Percentiles rank a stretch among this genome's conserved stretches.
Evolutionary conservation across 2,329 filamentous ascomycete species (phyloP).

Genomic region (Epichloe amarillans): DNA sequence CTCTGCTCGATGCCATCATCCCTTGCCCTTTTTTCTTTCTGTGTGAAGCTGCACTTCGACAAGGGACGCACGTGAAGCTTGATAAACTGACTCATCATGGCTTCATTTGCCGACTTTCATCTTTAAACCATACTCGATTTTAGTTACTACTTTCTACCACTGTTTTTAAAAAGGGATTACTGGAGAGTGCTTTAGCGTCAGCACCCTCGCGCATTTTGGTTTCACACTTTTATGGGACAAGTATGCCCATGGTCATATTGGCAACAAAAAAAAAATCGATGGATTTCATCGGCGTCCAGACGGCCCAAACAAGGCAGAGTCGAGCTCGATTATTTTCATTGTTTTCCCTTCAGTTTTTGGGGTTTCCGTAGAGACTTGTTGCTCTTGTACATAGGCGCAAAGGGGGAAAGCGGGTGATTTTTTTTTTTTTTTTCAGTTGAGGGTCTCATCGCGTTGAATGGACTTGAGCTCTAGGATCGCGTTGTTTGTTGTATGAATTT

Average conservation of each 20-base stretch:
- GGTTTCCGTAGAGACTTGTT: conserved; percentile 1
- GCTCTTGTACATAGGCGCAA: conserved; percentile 1
- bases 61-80: background rate
- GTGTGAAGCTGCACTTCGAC: conserved; percentile 2
- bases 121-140: conserved; percentile 6
- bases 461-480: background rate
- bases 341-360: background rate
- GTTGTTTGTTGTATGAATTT: conserved; percentile 3
- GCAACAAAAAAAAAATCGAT: background rate
- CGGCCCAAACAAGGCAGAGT: background rate
- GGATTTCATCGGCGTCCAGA: background rate
- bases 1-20: background rate
- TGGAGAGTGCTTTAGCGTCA: conserved; percentile 1
- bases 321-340: background rate
- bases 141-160: conserved; percentile 4
- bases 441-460: background rate
- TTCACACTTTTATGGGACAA: background rate
- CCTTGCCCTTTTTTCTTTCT: background rate
- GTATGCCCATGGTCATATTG: background rate
- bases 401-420: background rate
- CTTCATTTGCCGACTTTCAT: conserved; percentile 4
- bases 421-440: background rate
- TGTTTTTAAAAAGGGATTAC: conserved; percentile 1
- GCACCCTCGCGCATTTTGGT: background rate
- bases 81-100: conserved; percentile 5